A percentile compares a stretch with the other conserved stretches of the same genome.
phyloP scores from a whole-genome alignment of 2,329 filamentous ascomycete species.

The Claviceps digitariae region DNA sequence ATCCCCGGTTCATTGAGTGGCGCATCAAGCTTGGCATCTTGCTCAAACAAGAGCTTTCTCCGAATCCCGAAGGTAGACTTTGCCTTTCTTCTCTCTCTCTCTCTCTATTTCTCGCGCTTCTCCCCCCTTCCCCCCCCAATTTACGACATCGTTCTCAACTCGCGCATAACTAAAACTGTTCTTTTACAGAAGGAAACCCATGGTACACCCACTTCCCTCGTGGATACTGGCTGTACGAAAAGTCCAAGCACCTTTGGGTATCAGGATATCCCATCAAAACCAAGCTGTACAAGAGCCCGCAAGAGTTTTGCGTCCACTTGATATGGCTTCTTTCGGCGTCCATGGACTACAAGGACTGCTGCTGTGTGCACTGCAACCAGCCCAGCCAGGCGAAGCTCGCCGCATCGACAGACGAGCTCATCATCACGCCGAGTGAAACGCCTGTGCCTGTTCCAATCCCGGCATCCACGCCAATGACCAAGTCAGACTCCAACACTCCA shows the following conservation, averaged over 20 bases:
- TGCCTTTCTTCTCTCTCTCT: neutral
- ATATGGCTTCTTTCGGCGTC: conserved; percentile 38
- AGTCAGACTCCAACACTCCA: conserved; percentile 1
- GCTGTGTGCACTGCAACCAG: conserved; percentile 34
- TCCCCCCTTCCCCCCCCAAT: no score
- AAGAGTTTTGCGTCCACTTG: conserved; percentile 38
- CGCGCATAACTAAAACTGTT: neutral
- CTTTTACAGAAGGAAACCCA: conserved; percentile 24
- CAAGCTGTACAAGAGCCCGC: conserved; percentile 37
- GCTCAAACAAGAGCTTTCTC: conserved; percentile 30
- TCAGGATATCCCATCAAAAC: conserved; percentile 34
- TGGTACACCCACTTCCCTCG: conserved; percentile 32
- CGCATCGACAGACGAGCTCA: conserved; percentile 12
- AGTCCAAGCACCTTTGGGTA: conserved; percentile 35
- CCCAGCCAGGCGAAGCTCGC: conserved; percentile 14
- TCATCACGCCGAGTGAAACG: conserved; percentile 8
- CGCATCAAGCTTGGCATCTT: conserved; percentile 31
- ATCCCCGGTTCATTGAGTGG: conserved; percentile 31
- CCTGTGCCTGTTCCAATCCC: conserved; percentile 6
- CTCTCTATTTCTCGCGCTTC: neutral
- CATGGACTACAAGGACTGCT: conserved; percentile 34
- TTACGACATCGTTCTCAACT: neutral
- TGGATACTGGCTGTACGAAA: conserved; percentile 34
- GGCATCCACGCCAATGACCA: conserved; percentile 1
- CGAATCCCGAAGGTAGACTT: conserved; percentile 24